Base-by-base conservation (phyloP, 805 yeast species). In the Ogataea nakhonphanomensis region DNA sequence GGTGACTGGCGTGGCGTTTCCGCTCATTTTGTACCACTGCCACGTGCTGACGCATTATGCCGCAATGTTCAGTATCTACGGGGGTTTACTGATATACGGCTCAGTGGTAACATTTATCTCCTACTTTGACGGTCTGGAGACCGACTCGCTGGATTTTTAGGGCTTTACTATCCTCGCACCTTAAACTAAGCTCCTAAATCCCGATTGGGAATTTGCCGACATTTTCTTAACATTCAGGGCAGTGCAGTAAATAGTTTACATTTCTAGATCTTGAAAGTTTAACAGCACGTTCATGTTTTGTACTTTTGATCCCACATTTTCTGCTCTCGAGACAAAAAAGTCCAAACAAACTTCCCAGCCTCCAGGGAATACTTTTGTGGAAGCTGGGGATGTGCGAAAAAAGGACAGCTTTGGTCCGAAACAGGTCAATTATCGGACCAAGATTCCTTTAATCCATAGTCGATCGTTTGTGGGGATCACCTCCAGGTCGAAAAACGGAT, bases 71-170 rank as follows among this genome's bases (percentile, higher is more conserved):
- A 84, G 95, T 33, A 74, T 86, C 24, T 41, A 71, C 9, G 99
- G 98, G 11, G 98, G 98, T n/a, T 47, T 73, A 13, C 71, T 90
- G 45, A 86, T 91, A 33, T 90, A 84, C 63, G 75, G 81, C 5
- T 83, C 96, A 6, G 88, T 91, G 24, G 83, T 86, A 35, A 77
- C 86, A 7, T 91, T 91, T 59, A 80, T 86, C 4, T 70, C 81
- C 58, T 87, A 85, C 55, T 91, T 91, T 70, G 79, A 77, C 43
- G 76, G 76, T 20, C 48, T 64, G 23, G 42, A 62, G 34, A 65
- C 66, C 14, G 68, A 62, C 39, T 53, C 62, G 11, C 62, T 64
- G 39, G 54, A 49, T 26, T 50, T 58, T 25, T 57, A 35, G 37
- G 10, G 15, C 9, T 13, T 5, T 8, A 11, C 7, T 17, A 17